Evolutionary conservation across 2,329 filamentous ascomycete genomes (phyloP).

Genomic region (Trichophyton verrucosum): DNA sequence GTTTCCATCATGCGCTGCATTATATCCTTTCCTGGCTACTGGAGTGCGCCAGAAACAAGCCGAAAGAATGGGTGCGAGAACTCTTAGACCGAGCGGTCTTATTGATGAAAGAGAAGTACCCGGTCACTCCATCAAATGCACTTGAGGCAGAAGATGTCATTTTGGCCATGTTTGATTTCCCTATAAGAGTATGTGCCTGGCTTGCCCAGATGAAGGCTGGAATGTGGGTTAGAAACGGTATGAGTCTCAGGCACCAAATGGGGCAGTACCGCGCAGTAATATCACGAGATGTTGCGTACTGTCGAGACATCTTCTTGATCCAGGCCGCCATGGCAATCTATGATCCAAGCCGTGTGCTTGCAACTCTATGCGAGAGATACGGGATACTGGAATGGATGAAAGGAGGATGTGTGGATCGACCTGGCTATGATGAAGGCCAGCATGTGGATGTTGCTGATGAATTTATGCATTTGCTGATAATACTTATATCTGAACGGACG

Average conservation of each 20-base stretch:
- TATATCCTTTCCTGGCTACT: conserved; percentile 94
- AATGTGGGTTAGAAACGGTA: conserved; percentile 97
- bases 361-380: conserved; percentile 83
- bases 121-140: conserved; percentile 40
- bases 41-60: conserved; percentile 70
- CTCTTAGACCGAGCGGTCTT: conserved; percentile 60
- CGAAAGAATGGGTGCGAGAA: conserved; percentile 51
- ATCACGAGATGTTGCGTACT: conserved; percentile 83
- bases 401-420: conserved; percentile 61
- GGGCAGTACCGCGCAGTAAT: conserved; percentile 82
- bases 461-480: conserved; percentile 84
- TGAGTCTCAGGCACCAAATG: conserved; percentile 90
- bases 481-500: conserved; percentile 77
- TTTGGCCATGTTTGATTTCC: conserved; percentile 82
- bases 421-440: conserved; percentile 73
- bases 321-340: conserved; percentile 85
- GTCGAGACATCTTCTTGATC: conserved; percentile 85
- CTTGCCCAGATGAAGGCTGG: conserved; percentile 94
- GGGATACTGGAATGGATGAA: conserved; percentile 79
- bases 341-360: conserved; percentile 68
- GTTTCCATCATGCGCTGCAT: conserved; percentile 93
- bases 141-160: conserved; percentile 61
- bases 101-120: conserved; percentile 39
- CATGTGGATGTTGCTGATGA: conserved; percentile 91
- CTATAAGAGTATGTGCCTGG: conserved; percentile 88